Evolutionary conservation across 495 filamentous ascomycete species (phyloP).

Genomic region (Aspergillus avenaceus): DNA sequence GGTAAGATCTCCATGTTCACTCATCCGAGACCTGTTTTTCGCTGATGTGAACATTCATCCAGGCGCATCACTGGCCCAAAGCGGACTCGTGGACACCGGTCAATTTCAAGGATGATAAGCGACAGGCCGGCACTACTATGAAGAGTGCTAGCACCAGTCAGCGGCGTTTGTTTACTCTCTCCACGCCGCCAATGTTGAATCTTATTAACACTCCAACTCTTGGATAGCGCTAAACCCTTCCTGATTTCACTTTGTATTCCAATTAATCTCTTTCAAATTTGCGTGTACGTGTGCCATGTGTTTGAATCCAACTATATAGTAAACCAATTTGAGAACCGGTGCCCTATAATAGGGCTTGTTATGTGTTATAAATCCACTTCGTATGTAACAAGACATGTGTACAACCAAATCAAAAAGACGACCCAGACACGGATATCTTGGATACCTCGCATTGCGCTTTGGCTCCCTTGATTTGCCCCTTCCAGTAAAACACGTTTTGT

Average conservation of each 20-base stretch:
- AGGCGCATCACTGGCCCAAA: conserved; percentile 2
- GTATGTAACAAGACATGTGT: too few relatives aligned
- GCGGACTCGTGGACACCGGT: conserved; percentile 1
- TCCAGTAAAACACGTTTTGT: conserved; percentile 1
- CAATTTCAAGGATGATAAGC: neutral
- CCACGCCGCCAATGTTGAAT: neutral
- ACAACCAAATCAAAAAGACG: neutral
- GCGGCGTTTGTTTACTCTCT: conserved; percentile 1
- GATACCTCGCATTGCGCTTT: neutral
- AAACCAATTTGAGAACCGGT: too few relatives aligned
- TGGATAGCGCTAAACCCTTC: neutral
- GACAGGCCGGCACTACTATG: neutral
- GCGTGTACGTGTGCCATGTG: too few relatives aligned
- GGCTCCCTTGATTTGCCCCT: neutral
- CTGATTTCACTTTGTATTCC: neutral
- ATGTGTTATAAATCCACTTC: too few relatives aligned
- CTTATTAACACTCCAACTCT: neutral
- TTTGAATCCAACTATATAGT: too few relatives aligned
- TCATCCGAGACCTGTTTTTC: neutral
- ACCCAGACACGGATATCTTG: neutral
- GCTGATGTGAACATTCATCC: neutral
- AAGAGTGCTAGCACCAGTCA: neutral
- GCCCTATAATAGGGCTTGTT: too few relatives aligned
- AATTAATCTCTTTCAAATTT: neutral
- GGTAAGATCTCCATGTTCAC: neutral